phyloP scores from a whole-genome alignment of 805 yeast species.

The Yarrowia yakushimensis region DNA sequence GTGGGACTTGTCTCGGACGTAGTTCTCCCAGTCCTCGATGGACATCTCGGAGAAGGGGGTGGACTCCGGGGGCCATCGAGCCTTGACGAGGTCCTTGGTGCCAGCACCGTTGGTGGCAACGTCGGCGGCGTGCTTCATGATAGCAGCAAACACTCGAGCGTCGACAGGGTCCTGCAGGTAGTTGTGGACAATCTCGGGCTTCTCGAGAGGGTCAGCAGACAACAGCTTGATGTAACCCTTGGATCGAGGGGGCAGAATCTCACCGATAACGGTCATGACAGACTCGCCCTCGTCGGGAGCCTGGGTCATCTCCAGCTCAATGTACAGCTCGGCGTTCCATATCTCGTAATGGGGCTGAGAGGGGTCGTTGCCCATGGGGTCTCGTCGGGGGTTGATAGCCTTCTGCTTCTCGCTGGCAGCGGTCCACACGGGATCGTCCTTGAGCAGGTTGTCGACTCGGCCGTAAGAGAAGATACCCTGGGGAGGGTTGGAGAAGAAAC shows the following conservation, averaged over 20 bases:
- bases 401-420: constrained; percentile 28
- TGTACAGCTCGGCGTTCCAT: constrained; percentile 34
- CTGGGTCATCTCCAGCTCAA: constrained; percentile 20
- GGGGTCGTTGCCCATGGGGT: constrained; percentile 34
- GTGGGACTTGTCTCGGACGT: constrained; percentile 37
- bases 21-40: constrained; percentile 35
- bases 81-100: constrained; percentile 36
- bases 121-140: constrained; percentile 37
- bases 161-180: constrained; percentile 38
- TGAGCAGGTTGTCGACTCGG: constrained; percentile 32
- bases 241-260: constrained; percentile 36
- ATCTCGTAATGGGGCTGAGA: constrained; percentile 37
- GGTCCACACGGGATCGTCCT: constrained; percentile 30
- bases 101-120: constrained; percentile 36
- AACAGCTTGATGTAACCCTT: constrained; percentile 35
- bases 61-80: constrained; percentile 38
- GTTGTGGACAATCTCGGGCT: constrained; percentile 35
- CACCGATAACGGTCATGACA: constrained; percentile 34
- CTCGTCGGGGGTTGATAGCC: constrained; percentile 35
- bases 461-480: constrained; percentile 25
- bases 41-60: constrained; percentile 34
- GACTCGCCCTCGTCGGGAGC: constrained; percentile 33
- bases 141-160: constrained; percentile 38
- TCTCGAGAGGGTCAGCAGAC: constrained; percentile 34
- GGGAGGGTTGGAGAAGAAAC: constrained; percentile 26